phyloP scores from a whole-genome alignment of 108 stramenopile genomes.

The Nannochloropsis gaditana region DNA sequence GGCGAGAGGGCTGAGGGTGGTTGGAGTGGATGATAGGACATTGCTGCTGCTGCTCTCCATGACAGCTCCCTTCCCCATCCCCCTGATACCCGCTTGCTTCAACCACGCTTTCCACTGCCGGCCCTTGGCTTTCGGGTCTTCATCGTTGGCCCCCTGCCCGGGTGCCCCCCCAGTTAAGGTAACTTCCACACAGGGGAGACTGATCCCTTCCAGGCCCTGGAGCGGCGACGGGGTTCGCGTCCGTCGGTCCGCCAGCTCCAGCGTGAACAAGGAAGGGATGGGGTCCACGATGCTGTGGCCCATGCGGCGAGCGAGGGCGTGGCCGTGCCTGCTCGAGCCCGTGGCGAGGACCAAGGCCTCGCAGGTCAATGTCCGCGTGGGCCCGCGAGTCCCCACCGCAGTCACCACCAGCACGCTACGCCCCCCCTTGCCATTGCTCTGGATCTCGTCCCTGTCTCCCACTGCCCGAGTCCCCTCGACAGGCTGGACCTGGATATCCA shows the following conservation, averaged over 20 bases:
- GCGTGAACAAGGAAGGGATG: constrained; percentile 83
- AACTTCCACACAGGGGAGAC: not conserved
- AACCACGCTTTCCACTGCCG: not conserved
- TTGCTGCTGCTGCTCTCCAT: not conserved
- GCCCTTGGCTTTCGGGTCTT: constrained; percentile 47
- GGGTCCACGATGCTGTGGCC: constrained; percentile 68
- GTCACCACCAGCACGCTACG: not conserved
- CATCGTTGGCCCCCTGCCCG: not conserved
- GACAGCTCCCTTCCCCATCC: not conserved
- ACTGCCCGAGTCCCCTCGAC: not conserved
- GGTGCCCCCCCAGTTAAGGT: constrained; percentile 1
- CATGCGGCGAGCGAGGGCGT: constrained; percentile 69
- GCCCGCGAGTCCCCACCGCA: not conserved
- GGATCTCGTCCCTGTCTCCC: too few relatives aligned
- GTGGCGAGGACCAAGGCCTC: constrained; percentile 81
- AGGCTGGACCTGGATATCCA: not conserved
- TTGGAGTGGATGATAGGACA: constrained; percentile 8
- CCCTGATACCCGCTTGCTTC: not conserved
- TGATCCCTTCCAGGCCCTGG: constrained; percentile 4
- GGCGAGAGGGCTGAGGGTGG: constrained; percentile 23
- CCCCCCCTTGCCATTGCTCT: not conserved
- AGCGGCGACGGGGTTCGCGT: not conserved
- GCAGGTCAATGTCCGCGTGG: constrained; percentile 38
- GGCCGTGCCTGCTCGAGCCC: constrained; percentile 72
- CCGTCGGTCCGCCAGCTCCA: constrained; percentile 53